phyloP scores from a whole-genome alignment of 225 moss, liverwort and hornwort genomes.

The Bryum argenteum region DNA sequence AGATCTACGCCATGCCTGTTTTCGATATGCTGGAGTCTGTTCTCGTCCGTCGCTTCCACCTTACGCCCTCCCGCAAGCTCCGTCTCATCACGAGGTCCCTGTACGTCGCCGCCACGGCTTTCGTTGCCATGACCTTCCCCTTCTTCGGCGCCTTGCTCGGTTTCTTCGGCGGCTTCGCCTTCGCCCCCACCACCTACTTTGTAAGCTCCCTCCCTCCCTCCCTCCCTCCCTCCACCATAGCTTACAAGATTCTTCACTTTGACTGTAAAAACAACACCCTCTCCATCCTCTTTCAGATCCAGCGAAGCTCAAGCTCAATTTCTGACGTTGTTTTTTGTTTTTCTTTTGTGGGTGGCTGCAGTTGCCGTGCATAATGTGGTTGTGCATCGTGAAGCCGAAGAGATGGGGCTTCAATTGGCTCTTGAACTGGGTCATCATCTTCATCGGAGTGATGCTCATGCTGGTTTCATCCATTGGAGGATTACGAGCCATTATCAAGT shows the following conservation, averaged over 20 bases:
- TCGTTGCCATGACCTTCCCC: slow-evolving; percentile 50
- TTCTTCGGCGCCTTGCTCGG: slow-evolving; percentile 56
- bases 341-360: slow-evolving; percentile 24
- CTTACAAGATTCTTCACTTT: not conserved
- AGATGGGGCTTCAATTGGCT: slow-evolving; percentile 30
- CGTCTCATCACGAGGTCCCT: slow-evolving; percentile 38
- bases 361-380: slow-evolving; percentile 73
- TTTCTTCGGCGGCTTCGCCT: slow-evolving; percentile 64
- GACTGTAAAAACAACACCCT: too few species aligned
- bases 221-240: too few species aligned
- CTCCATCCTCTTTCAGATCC: too few species aligned
- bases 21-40: slow-evolving; percentile 66
- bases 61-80: slow-evolving; percentile 35
- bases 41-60: slow-evolving; percentile 28
- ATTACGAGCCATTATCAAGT: slow-evolving; percentile 14
- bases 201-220: slow-evolving; percentile 23
- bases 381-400: slow-evolving; percentile 60
- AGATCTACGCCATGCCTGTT: slow-evolving; percentile 76
- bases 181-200: slow-evolving; percentile 66
- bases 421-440: slow-evolving; percentile 33
- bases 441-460: slow-evolving; percentile 42
- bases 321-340: not conserved
- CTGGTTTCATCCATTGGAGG: slow-evolving; percentile 38
- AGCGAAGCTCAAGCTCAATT: not conserved
- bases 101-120: slow-evolving; percentile 50